These are phyloP conservation scores for Anethum foeniculum DNA, from an alignment of 140 eudicot species.

Conservation along the genomic window DNA sequence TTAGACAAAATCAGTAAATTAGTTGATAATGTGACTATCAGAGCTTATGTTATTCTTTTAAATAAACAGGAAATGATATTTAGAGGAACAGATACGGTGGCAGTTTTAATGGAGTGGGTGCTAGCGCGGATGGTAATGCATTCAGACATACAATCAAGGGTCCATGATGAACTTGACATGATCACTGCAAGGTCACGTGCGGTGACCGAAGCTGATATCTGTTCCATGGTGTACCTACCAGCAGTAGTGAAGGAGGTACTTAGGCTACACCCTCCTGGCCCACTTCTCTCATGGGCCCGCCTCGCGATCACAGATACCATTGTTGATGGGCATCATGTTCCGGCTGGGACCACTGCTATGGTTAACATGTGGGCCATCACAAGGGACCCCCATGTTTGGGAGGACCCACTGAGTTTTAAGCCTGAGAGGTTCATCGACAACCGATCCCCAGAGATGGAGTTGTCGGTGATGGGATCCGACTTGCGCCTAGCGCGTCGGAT, in stretches of 20 bases:
- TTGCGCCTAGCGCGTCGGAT: conserved; percentile 82
- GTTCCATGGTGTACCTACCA: conserved; percentile 42
- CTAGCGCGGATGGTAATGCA: conserved; percentile 73
- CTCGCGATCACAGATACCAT: conserved; percentile 46
- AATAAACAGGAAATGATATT: conserved; percentile 72
- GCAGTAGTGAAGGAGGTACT: conserved; percentile 82
- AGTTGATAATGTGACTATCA: too few relatives aligned
- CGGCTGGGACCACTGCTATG: conserved; percentile 78
- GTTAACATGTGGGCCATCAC: conserved; percentile 94
- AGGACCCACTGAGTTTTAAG: conserved; percentile 47
- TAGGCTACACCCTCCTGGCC: conserved; percentile 90
- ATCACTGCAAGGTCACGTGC: conserved; percentile 69
- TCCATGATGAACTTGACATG: conserved; percentile 61
- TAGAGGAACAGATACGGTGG: conserved; percentile 86
- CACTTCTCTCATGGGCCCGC: conserved; percentile 86
- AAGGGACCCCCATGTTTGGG: conserved; percentile 71
- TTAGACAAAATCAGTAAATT: too few relatives aligned
- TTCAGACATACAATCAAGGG: conserved; percentile 56
- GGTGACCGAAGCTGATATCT: conserved; percentile 57
- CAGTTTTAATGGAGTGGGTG: conserved; percentile 85
- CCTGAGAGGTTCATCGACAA: conserved; percentile 54
- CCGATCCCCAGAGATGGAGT: conserved; percentile 11
- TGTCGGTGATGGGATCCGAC: conserved; percentile 78
- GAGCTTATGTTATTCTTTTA: background rate
- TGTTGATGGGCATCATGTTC: conserved; percentile 56